phyloP scores from a whole-genome alignment of 2,329 filamentous ascomycete genomes.

The Lasiodiplodia theobromae region DNA sequence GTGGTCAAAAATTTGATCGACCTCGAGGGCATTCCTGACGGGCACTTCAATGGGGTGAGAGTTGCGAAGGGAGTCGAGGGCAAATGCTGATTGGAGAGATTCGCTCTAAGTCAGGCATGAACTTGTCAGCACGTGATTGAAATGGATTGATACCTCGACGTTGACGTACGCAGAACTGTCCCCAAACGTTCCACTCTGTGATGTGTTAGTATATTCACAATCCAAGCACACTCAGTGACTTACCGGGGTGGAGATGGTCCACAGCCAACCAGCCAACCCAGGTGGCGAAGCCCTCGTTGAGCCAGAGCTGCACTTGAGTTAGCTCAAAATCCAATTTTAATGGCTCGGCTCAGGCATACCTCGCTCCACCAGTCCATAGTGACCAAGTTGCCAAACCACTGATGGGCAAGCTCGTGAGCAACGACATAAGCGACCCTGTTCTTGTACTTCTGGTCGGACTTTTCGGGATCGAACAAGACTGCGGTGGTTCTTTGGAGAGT shows the following conservation, averaged over 20 bases:
- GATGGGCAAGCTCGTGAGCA: slow-evolving; percentile 95
- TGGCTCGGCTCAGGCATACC: slow-evolving; percentile 37
- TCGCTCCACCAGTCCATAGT: slow-evolving; percentile 98
- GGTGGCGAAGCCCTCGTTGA: slow-evolving; percentile 96
- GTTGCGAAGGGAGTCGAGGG: slow-evolving; percentile 85
- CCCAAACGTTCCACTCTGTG: slow-evolving; percentile 93
- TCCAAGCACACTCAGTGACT: slow-evolving; percentile 29
- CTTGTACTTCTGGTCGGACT: slow-evolving; percentile 87
- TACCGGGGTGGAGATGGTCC: slow-evolving; percentile 84
- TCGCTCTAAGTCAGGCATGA: slow-evolving; percentile 69
- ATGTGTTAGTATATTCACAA: slow-evolving; percentile 13
- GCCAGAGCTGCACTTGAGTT: slow-evolving; percentile 67
- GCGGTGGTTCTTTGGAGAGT: slow-evolving; percentile 71
- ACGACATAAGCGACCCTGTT: slow-evolving; percentile 97
- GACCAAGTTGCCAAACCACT: slow-evolving; percentile 95
- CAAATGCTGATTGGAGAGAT: slow-evolving; percentile 89
- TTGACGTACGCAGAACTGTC: slow-evolving; percentile 82
- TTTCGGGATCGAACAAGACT: slow-evolving; percentile 92
- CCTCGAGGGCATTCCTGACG: slow-evolving; percentile 89
- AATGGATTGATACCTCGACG: slow-evolving; percentile 58
- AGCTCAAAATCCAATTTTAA: not conserved
- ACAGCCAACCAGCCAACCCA: slow-evolving; percentile 97
- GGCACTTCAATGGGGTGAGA: slow-evolving; percentile 97
- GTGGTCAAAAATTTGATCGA: slow-evolving; percentile 97
- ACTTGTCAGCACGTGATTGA: slow-evolving; percentile 41